Conservation (phyloP, 2,329 filamentous ascomycete genomes). For the Hypoxylon sp. region DNA sequence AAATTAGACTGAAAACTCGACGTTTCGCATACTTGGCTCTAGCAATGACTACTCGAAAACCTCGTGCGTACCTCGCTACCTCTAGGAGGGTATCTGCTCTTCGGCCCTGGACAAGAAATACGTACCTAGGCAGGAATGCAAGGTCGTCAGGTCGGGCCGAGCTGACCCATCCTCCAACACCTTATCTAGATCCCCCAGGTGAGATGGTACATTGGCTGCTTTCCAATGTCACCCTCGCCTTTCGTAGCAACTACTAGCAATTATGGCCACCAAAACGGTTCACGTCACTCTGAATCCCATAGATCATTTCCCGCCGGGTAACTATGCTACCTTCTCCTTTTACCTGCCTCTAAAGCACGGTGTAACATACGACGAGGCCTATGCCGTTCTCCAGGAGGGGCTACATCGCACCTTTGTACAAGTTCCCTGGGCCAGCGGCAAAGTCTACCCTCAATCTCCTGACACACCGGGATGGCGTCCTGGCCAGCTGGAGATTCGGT, state of each 20-base stretch:
- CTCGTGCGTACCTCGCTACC: too few relatives aligned
- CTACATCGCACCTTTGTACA: constrained; percentile 17
- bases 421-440: constrained; percentile 33
- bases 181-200: too few relatives aligned
- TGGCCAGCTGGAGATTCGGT: constrained; percentile 35
- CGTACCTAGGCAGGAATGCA: too few relatives aligned
- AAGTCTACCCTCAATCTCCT: constrained; percentile 10
- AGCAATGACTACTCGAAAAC: too few relatives aligned
- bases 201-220: too few relatives aligned
- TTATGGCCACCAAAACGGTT: too few relatives aligned
- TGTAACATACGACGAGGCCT: constrained; percentile 2
- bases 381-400: constrained; percentile 15
- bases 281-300: not conserved
- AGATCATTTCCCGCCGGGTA: not conserved
- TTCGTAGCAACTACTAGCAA: not conserved
- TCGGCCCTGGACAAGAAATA: too few relatives aligned
- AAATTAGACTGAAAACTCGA: too few relatives aligned
- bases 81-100: too few relatives aligned
- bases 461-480: constrained; percentile 24
- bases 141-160: too few relatives aligned
- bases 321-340: not conserved
- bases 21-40: too few relatives aligned
- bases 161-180: too few relatives aligned
- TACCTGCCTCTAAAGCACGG: not conserved
- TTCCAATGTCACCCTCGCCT: not conserved